Conservation (phyloP, 106 monocot genomes). For the Narthecium ossifragum region DNA sequence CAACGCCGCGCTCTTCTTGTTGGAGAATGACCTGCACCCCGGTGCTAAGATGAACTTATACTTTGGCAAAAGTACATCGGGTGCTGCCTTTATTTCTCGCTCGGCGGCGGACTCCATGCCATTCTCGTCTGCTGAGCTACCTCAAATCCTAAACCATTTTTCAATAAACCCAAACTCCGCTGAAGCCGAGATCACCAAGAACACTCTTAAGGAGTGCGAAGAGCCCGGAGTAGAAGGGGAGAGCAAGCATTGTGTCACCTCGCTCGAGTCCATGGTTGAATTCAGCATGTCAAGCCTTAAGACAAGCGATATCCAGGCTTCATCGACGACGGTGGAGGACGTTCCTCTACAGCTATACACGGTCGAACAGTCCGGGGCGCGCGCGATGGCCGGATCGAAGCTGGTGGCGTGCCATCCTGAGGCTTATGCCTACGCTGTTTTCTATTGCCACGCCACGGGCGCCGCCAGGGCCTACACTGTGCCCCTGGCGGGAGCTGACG, state of each 20-base stretch:
- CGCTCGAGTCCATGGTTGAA: constrained; percentile 86
- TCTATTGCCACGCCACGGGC: constrained; percentile 48
- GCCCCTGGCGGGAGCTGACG: constrained; percentile 34
- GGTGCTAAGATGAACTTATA: constrained; percentile 36
- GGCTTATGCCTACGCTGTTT: constrained; percentile 55
- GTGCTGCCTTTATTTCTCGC: constrained; percentile 26
- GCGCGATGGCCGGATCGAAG: constrained; percentile 11
- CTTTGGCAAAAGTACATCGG: constrained; percentile 19
- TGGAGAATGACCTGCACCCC: constrained; percentile 46
- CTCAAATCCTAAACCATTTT: constrained; percentile 29
- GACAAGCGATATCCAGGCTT: constrained; percentile 20
- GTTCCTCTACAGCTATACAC: constrained; percentile 30
- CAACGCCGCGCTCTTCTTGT: constrained; percentile 38
- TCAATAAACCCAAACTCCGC: constrained; percentile 29
- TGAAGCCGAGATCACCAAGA: constrained; percentile 18
- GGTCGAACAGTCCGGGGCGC: constrained; percentile 10
- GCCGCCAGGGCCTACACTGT: constrained; percentile 31
- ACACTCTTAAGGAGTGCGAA: constrained; percentile 45
- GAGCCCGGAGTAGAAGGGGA: constrained; percentile 17
- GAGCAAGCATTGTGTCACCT: constrained; percentile 54
- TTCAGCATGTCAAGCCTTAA: constrained; percentile 30
- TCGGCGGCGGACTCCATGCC: constrained; percentile 34
- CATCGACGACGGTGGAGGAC: constrained; percentile 24
- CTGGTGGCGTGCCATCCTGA: constrained; percentile 62
- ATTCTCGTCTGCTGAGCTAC: constrained; percentile 42